These are phyloP conservation scores for Magnusiomyces tetraspermus DNA, from an alignment of 1,139 yeast genomes.

Conservation along the genomic window DNA sequence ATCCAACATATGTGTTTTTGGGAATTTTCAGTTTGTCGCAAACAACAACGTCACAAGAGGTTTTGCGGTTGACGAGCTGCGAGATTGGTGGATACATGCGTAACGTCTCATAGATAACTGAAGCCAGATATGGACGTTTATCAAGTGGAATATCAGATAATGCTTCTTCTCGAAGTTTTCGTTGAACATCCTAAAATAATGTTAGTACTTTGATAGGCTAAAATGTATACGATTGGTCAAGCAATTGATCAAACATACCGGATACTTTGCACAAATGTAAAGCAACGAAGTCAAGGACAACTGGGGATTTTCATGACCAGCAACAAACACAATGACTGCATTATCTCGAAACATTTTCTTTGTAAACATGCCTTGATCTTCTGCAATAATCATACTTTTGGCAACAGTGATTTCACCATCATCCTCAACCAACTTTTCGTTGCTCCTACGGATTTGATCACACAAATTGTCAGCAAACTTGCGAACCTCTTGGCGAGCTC, in stretches of 20 bases:
- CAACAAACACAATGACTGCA: constrained; percentile 45
- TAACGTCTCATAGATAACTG: constrained; percentile 44
- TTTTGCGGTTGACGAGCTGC: constrained; percentile 45
- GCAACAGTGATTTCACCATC: constrained; percentile 27
- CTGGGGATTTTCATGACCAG: constrained; percentile 61
- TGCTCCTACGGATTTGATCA: constrained; percentile 21
- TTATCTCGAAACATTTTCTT: constrained; percentile 46
- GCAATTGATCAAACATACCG: constrained; percentile 15
- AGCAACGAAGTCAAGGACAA: constrained; percentile 42
- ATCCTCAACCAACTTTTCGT: constrained; percentile 21
- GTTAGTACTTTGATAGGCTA: too few species aligned
- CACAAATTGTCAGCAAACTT: constrained; percentile 37
- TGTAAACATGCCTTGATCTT: constrained; percentile 33
- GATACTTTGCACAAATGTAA: constrained; percentile 40
- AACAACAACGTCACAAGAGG: constrained; percentile 28
- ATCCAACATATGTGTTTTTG: constrained; percentile 47
- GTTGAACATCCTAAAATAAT: constrained; percentile 12
- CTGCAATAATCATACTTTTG: constrained; percentile 35
- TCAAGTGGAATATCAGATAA: constrained; percentile 16
- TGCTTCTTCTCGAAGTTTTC: constrained; percentile 1
- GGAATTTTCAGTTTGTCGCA: constrained; percentile 34
- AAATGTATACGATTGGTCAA: constrained; percentile 29
- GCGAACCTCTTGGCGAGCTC: constrained; percentile 39
- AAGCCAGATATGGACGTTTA: constrained; percentile 27
- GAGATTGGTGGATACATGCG: constrained; percentile 52